Evolutionary conservation across 306 rosid genomes (phyloP), one percentile per base, ranked within the genome.

Genomic region (Alnus glutinosa): DNA sequence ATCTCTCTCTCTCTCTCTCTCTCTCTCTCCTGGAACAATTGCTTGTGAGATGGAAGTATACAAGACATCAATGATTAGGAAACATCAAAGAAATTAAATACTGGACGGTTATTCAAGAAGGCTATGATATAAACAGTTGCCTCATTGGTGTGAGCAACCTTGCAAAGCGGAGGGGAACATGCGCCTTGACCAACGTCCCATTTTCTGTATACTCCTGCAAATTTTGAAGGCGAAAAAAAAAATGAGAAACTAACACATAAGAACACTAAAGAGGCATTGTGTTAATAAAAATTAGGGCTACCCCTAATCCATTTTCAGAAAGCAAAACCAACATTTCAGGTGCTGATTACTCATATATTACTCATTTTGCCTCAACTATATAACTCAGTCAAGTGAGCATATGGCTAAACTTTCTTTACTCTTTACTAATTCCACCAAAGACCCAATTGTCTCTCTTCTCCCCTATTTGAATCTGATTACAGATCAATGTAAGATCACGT

Each of bases 81-180:
- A 63, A 50, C 50, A 44, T 57, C 64, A 55, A 70, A 44, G 54
- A 72, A 68, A 52, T 68, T 68, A 57, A 32, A 74, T 71, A n/a
- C 52, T 36, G 7, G 55, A 18, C 13, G 61, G 12, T 54, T 58
- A 28, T 55, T 19, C 30, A 75, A 70, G 87, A 62, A 61, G 86
- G 74, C 85, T 71, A 84, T 30, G 95, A 79, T 79, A 85, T 76
- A 79, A 89, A 92, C 52, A 87, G 82, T 80, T 92, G 98, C 86
- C 98, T 89, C 96, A 92, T 83, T 64, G 98, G 98, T 78, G 98
- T 92, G 57, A 91, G 93, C 82, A 95, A 84, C 92, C 96, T 95
- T 70, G 98, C 97, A 81, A 87, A 92, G 68, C 98, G 90, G 16
- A 92, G 96, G 78, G 98, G 98, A 28, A 95, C 98, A 28, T 92